These are phyloP conservation scores for Triticum timopheevii DNA, from an alignment of 176 grass and related monocot genomes.

Conservation along the genomic window DNA sequence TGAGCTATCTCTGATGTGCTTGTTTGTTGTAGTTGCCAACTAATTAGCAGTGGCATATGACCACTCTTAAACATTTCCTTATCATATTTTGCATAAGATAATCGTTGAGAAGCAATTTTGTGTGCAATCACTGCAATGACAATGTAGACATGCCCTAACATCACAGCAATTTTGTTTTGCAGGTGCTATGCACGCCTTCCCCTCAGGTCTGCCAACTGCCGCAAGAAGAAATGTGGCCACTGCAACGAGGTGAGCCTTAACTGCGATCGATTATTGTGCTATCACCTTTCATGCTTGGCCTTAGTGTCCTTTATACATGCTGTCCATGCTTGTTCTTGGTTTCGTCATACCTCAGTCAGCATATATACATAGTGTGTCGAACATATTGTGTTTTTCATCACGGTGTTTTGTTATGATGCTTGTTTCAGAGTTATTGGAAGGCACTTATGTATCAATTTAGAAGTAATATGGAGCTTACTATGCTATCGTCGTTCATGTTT, in stretches of 20 bases:
- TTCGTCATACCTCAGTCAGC: no score
- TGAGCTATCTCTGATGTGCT: not conserved
- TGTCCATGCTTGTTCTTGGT: not conserved
- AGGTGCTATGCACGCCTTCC: constrained; percentile 16
- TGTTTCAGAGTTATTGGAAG: not conserved
- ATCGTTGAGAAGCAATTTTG: not conserved
- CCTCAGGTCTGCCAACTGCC: not conserved
- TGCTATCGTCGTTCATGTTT: not conserved
- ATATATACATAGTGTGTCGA: no score
- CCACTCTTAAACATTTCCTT: no score
- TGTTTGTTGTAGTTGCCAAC: not conserved
- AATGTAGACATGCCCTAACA: not conserved
- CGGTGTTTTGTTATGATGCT: not conserved
- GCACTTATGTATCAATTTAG: not conserved
- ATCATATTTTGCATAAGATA: not conserved
- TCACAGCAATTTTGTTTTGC: not conserved
- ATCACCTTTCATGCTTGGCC: not conserved
- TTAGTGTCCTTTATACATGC: not conserved
- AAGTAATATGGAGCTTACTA: not conserved
- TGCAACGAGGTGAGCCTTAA: constrained; percentile 1
- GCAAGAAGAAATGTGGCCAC: constrained; percentile 23
- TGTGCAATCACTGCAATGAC: not conserved
- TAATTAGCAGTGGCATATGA: not conserved
- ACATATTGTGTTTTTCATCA: not conserved
- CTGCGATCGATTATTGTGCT: not conserved